Percentiles rank a stretch among this genome's conserved stretches.
Conservation (phyloP, 805 yeast genomes). For the Cyberlindnera maclurae region DNA sequence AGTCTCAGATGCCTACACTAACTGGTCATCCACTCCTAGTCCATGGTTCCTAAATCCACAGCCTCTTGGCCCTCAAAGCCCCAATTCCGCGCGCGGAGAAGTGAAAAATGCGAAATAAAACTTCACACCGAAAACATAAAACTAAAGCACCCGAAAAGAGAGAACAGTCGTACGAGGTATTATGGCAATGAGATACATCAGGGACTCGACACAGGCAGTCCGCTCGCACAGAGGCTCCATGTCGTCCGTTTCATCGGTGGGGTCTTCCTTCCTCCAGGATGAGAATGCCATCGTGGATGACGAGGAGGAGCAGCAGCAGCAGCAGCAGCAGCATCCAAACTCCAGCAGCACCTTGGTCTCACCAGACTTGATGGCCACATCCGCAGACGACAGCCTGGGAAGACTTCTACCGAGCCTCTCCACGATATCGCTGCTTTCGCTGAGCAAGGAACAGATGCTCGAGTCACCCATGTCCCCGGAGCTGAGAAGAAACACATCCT, state of each 20-base stretch:
- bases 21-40: too few species aligned
- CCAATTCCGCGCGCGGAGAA: too few species aligned
- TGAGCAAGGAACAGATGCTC: slow-evolving; percentile 11
- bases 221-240: background rate
- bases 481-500: slow-evolving; percentile 6
- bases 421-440: slow-evolving; percentile 21
- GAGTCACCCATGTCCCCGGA: slow-evolving; percentile 10
- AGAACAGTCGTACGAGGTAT: too few species aligned
- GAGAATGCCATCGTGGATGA: slow-evolving; percentile 20
- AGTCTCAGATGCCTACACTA: too few species aligned
- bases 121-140: too few species aligned
- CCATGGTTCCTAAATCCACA: too few species aligned
- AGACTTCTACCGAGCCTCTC: slow-evolving; percentile 15
- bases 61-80: too few species aligned
- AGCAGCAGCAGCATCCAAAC: background rate
- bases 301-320: slow-evolving; percentile 6
- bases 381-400: slow-evolving; percentile 9
- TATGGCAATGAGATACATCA: too few species aligned
- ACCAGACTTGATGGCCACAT: slow-evolving; percentile 20
- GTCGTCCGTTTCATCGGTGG: background rate
- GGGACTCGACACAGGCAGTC: too few species aligned
- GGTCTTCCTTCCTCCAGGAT: background rate
- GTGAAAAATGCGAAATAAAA: too few species aligned
- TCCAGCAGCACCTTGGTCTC: slow-evolving; percentile 9
- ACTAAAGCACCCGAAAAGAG: too few species aligned